A percentile compares a stretch with the other conserved stretches of the same genome.
Evolutionary conservation across 106 monocot species (phyloP).

Genomic region (Xerophyta viscosa): DNA sequence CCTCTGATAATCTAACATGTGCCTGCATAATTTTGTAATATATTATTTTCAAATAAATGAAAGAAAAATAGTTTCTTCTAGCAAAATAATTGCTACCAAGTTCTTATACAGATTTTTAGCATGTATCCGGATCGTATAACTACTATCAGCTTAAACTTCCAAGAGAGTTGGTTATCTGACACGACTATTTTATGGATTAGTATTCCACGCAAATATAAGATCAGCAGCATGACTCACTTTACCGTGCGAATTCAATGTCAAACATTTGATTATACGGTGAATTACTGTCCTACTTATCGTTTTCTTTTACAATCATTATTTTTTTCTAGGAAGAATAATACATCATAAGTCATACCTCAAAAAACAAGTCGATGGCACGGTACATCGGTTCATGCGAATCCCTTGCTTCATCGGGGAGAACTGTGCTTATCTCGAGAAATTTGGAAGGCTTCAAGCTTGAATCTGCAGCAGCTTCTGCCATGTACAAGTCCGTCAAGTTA

Average conservation of each 20-base stretch:
- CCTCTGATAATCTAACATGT: slow-evolving; percentile 54
- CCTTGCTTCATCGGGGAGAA: slow-evolving; percentile 62
- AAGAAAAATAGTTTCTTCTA: not conserved
- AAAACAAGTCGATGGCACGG: slow-evolving; percentile 72
- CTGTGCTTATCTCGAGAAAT: slow-evolving; percentile 39
- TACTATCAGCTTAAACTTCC: no score
- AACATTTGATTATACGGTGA: not conserved
- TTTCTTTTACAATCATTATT: not conserved
- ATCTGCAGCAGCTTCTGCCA: slow-evolving; percentile 94
- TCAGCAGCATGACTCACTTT: no score
- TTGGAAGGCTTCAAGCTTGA: slow-evolving; percentile 49
- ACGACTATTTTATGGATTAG: no score
- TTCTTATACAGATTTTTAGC: no score
- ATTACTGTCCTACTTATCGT: not conserved
- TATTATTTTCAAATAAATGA: no score
- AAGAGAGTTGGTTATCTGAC: no score
- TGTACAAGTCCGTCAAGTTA: slow-evolving; percentile 63
- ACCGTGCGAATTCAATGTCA: no score
- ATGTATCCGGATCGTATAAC: no score
- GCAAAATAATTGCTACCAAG: no score
- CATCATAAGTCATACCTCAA: slow-evolving; percentile 59
- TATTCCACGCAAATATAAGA: no score
- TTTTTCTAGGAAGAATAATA: no score
- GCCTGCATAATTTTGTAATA: slow-evolving; percentile 28
- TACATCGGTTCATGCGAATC: slow-evolving; percentile 69